Conservation (phyloP, 352 stramenopile genomes). For the Phytophthora pistaciae region DNA sequence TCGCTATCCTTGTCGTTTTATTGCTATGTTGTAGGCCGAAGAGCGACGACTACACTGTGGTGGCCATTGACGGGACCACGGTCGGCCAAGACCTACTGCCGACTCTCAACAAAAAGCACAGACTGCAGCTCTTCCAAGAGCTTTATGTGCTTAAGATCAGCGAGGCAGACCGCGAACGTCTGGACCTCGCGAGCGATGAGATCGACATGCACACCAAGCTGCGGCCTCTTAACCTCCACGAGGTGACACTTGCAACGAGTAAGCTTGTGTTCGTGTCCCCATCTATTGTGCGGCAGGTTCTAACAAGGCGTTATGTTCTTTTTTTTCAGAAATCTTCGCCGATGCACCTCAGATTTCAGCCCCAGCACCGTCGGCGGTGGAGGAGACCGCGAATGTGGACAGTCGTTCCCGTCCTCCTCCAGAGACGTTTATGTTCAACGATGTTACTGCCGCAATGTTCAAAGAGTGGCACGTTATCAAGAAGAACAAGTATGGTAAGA, state of each 20-base stretch:
- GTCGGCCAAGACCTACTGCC: constrained; percentile 84
- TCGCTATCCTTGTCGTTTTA: not conserved
- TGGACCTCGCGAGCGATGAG: constrained; percentile 85
- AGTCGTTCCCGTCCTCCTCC: constrained; percentile 76
- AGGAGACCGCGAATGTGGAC: constrained; percentile 74
- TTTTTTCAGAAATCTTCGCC: constrained; percentile 80
- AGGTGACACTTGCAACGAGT: constrained; percentile 90
- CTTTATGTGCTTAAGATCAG: constrained; percentile 92
- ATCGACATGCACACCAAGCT: constrained; percentile 92
- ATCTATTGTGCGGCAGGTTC: not conserved
- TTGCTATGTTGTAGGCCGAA: constrained; percentile 63
- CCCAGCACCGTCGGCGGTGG: constrained; percentile 68
- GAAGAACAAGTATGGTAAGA: constrained; percentile 93
- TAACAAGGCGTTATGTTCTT: not conserved
- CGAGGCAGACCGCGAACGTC: constrained; percentile 80
- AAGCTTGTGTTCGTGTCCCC: constrained; percentile 21
- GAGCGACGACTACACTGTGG: constrained; percentile 90
- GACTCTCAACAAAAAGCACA: constrained; percentile 90
- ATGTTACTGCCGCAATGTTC: constrained; percentile 91
- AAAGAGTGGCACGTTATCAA: constrained; percentile 93
- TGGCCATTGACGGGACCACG: constrained; percentile 82
- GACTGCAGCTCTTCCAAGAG: constrained; percentile 86
- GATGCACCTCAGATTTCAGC: constrained; percentile 82
- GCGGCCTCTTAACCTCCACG: constrained; percentile 84
- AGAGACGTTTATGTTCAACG: constrained; percentile 93